Base-by-base conservation (phyloP, 2,329 filamentous ascomycete species). In the Neonectria punicea region DNA sequence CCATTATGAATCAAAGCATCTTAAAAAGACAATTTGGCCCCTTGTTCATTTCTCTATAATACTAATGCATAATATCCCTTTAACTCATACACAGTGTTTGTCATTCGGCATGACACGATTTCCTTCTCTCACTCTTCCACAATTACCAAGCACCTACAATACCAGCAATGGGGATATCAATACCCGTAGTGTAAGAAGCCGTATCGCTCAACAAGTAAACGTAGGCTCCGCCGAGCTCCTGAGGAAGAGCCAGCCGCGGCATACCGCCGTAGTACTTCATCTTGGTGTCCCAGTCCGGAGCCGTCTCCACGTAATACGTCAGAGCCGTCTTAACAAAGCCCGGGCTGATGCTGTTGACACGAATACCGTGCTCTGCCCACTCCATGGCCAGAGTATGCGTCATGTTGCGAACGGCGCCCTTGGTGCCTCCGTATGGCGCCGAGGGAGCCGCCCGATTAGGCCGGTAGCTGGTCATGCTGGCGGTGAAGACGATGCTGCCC, bases 221-320 rank as follows among this genome's bases (percentile, higher is more conserved):
- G 68, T 87, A 88, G 1, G 86, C 86, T 14, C 86, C 85, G 2
- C 85, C 85, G 2, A 88, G 75, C 74, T 88, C 85, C 67, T 85
- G 80, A 0, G 84, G 82, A 53, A 84, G 80, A 0, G 85, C 86
- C 41, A 88, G 68, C 30, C 85, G 77, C 11, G 85, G 85, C 80
- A 88, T 87, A 3, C 85, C 85, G 3, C 86, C 84, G 69, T 87
- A 87, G 71, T 88, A 87, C 75, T 86, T 83, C 78, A 88, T 81
- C 77, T 88, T 84, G 66, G 81, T 77, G 61, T 85, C 83, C 86
- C 85, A 88, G 71, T 87, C 86, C 0, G 84, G 82, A 16, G 80
- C 78, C n/a, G 80, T 80, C 62, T 82, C 80, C 5, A 88, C 84
- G 69, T 82, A 84, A 71, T 84, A 85, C 7, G 82, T 85, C 77